phyloP scores from a whole-genome alignment of 148 eudicot genomes.

The Rhododendron kiyosumense region DNA sequence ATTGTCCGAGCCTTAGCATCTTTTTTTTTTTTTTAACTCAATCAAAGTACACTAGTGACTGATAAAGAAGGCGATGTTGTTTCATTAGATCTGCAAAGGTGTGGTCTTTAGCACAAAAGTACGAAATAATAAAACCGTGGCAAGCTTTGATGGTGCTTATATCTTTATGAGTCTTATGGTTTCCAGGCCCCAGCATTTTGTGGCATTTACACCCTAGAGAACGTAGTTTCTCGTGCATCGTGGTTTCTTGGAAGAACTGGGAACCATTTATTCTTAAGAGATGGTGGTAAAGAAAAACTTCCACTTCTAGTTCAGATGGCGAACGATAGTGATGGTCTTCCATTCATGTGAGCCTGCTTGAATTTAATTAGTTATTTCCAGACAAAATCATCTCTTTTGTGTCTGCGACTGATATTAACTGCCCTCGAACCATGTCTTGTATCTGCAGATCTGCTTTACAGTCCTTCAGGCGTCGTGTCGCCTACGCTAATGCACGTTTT shows the following conservation, averaged over 20 bases:
- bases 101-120: neutral
- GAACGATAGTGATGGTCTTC: constrained; percentile 54
- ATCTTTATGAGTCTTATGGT: neutral
- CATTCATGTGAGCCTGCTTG: constrained; percentile 58
- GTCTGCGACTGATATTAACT: neutral
- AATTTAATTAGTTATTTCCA: neutral
- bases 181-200: constrained; percentile 72
- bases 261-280: constrained; percentile 68
- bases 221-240: constrained; percentile 49
- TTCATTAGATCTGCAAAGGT: neutral
- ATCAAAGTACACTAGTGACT: neutral
- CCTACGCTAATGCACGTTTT: constrained; percentile 71
- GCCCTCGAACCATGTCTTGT: constrained; percentile 6
- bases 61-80: neutral
- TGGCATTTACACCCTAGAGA: constrained; percentile 63
- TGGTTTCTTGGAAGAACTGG: constrained; percentile 76
- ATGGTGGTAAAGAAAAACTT: constrained; percentile 52
- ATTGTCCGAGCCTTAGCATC: neutral
- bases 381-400: neutral
- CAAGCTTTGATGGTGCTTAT: neutral
- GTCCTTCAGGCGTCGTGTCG: constrained; percentile 73
- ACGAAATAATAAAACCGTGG: neutral
- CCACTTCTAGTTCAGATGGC: constrained; percentile 85
- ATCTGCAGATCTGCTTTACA: constrained; percentile 70
- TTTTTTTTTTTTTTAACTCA: neutral